Evolutionary conservation across 2,329 filamentous ascomycete genomes (phyloP), one percentile per base, ranked within the genome.

Genomic region (Beauveria australis): DNA sequence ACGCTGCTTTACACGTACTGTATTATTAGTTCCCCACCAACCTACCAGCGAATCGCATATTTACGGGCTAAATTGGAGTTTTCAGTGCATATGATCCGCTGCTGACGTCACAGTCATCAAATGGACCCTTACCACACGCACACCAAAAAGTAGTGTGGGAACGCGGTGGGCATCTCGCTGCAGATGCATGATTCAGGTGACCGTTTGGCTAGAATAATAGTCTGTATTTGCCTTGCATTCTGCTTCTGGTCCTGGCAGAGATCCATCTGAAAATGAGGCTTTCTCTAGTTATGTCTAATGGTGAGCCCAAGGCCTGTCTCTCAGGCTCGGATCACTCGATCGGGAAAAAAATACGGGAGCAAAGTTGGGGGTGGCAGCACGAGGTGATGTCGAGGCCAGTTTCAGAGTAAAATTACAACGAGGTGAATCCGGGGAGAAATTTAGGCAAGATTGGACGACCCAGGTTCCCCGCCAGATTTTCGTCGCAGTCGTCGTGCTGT

Each of bases 21-120:
- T 37, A 16, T 16, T 16, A 37, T 58, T 22, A 18, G 3, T 49
- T 58, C 41, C 55, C 55, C 55, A 58, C 55, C 26, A 16, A 16
- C 12, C 33, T 10, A 16, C 33, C 33, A 26, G 33, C 22, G 22
- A 22, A 53, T 41, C 14, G 33, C 33, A 10, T 37, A 37, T 37
- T 37, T 14, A 14, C 33, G 33, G 33, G 19, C 18, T 37, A 3
- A 18, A 40, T 40, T 41, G 30, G 16, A 49, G 16, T 48, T 33
- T n/a, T 12, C 14, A 44, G 30, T 7, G 44, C 30, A 33, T 19
- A 28, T 33, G 55, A 58, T 51, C 55, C 48, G 56, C 56, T 37
- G 56, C 56, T 37, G 56, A 59, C 56, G 56, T 59, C 56, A 59
- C 12, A 18, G 55, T 58, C 44, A 33, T 58, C 33, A 58, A 49